Evolutionary conservation across 257 asterid genomes (phyloP).

Genomic region (Jaltomata sinuosa): DNA sequence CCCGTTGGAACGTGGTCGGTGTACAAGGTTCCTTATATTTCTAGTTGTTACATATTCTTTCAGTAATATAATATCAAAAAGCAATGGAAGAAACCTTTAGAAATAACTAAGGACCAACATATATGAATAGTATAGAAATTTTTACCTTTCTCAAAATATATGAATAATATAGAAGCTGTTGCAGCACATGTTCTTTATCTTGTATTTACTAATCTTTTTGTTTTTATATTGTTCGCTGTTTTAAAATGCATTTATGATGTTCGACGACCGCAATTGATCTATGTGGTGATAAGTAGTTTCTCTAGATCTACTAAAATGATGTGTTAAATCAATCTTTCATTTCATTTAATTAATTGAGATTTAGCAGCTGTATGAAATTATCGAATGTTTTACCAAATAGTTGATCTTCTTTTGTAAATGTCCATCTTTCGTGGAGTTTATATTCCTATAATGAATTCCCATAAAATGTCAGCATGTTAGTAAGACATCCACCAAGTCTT

Average conservation of each 20-base stretch:
- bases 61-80: neutral
- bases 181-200: neutral
- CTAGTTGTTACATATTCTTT: constrained; percentile 7
- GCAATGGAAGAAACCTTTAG: neutral
- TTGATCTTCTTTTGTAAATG: neutral
- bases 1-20: constrained; percentile 91
- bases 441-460: neutral
- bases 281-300: neutral
- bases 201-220: neutral
- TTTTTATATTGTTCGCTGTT: neutral
- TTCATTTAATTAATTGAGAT: neutral
- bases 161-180: neutral
- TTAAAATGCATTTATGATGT: neutral
- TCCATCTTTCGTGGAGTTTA: neutral
- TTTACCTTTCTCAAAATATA: neutral
- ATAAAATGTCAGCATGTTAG: neutral
- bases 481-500: neutral
- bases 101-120: neutral
- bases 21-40: constrained; percentile 63
- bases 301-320: neutral
- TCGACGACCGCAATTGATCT: neutral
- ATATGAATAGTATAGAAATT: neutral
- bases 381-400: neutral
- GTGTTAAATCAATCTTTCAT: neutral
- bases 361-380: neutral